A percentile compares a stretch with the other conserved stretches of the same genome.
These are phyloP conservation scores for Xylariomycetidae sp. DNA, from an alignment of 2,329 filamentous ascomycete genomes.

Conservation along the genomic window DNA sequence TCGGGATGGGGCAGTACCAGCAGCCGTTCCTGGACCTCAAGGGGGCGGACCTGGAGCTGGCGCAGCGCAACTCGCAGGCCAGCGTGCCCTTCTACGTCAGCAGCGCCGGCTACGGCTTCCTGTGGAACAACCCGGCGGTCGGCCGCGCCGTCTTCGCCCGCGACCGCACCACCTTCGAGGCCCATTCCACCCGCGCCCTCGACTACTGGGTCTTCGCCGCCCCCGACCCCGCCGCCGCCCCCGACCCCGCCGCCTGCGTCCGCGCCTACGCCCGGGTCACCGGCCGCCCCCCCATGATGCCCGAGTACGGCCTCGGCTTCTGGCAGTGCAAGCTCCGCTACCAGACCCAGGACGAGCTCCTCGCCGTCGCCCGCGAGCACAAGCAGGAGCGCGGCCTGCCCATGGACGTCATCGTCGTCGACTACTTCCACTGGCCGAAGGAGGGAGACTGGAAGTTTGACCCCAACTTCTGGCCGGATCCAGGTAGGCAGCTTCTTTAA, in stretches of 20 bases:
- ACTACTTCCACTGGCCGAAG: slow-evolving; percentile 62
- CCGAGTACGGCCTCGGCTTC: slow-evolving; percentile 61
- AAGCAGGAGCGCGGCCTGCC: slow-evolving; percentile 45
- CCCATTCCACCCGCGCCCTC: slow-evolving; percentile 47
- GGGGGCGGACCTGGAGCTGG: slow-evolving; percentile 55
- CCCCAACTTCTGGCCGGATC: slow-evolving; percentile 57
- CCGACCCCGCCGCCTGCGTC: slow-evolving; percentile 49
- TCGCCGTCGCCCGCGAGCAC: slow-evolving; percentile 55
- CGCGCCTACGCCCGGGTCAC: slow-evolving; percentile 50
- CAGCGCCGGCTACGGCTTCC: slow-evolving; percentile 53
- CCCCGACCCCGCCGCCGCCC: slow-evolving; percentile 46
- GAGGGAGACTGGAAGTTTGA: slow-evolving; percentile 67
- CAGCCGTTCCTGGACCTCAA: slow-evolving; percentile 59
- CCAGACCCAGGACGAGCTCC: slow-evolving; percentile 58
- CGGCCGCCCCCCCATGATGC: slow-evolving; percentile 60
- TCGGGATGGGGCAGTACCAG: slow-evolving; percentile 65
- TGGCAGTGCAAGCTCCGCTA: slow-evolving; percentile 72
- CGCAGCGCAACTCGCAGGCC: slow-evolving; percentile 61
- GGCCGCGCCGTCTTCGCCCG: slow-evolving; percentile 55
- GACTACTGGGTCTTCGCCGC: slow-evolving; percentile 62
- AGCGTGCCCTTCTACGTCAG: slow-evolving; percentile 58
- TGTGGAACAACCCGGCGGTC: slow-evolving; percentile 62
- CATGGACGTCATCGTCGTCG: slow-evolving; percentile 59
- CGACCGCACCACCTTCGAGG: slow-evolving; percentile 57
- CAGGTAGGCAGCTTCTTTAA: slow-evolving; percentile 31